Percentiles rank a stretch among this genome's conserved stretches.
phyloP scores from a whole-genome alignment of 2,329 filamentous ascomycete species.

The Onygena corvina region DNA sequence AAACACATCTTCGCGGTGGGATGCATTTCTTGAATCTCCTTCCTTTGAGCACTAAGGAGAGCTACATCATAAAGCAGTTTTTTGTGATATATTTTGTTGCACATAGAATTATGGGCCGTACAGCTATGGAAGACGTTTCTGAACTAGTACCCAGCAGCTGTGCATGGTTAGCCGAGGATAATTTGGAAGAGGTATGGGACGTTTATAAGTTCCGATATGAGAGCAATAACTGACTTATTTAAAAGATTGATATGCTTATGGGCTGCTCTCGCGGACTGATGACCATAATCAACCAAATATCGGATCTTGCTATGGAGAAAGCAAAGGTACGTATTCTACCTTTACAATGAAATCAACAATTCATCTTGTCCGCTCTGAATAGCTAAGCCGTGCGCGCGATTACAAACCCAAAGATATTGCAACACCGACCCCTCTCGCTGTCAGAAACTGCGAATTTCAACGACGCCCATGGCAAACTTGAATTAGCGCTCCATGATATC shows the following conservation, averaged over 20 bases:
- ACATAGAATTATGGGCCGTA: conserved; percentile 25
- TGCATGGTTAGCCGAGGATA: conserved; percentile 18
- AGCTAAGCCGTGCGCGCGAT: neutral
- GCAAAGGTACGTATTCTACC: conserved; percentile 10
- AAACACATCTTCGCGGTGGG: conserved; percentile 23
- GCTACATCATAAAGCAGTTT: conserved; percentile 18
- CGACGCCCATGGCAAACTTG: conserved; percentile 7
- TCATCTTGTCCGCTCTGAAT: neutral
- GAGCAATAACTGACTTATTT: neutral
- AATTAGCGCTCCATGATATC: conserved; percentile 8
- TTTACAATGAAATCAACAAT: neutral
- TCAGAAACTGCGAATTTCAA: conserved; percentile 9
- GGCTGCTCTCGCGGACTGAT: conserved; percentile 25
- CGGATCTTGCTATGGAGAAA: conserved; percentile 11
- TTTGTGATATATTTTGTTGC: conserved; percentile 25
- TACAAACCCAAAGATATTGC: conserved; percentile 11
- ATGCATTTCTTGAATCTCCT: conserved; percentile 19
- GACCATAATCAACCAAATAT: conserved; percentile 20
- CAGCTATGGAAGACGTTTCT: conserved; percentile 12
- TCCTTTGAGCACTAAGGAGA: conserved; percentile 12
- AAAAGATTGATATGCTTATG: conserved; percentile 24
- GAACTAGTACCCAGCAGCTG: conserved; percentile 5
- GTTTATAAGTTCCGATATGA: neutral
- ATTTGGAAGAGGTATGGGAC: conserved; percentile 19
- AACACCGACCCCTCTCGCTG: conserved; percentile 6